Evolutionary conservation across 441 rosid species (phyloP).

Genomic region (Adansonia madagascariensis): DNA sequence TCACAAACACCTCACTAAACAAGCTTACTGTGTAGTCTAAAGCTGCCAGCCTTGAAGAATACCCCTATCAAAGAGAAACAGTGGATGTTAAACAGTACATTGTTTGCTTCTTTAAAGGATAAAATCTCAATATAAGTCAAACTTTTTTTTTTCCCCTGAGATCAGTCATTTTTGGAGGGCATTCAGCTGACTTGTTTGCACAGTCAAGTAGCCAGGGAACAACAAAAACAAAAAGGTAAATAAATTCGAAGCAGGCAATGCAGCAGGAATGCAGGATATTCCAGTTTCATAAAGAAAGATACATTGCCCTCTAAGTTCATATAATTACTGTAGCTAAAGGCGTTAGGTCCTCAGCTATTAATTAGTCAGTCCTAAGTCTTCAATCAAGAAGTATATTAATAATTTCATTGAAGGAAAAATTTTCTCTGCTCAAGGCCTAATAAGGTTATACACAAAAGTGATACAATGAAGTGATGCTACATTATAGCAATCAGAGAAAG

Average conservation of each 20-base stretch:
- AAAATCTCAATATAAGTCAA: neutral
- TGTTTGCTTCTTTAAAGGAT: neutral
- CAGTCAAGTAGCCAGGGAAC: neutral
- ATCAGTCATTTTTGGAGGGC: conserved; percentile 2
- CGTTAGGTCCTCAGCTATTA: neutral
- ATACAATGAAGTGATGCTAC: neutral
- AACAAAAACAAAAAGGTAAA: neutral
- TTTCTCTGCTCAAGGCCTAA: neutral
- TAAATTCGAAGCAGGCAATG: neutral
- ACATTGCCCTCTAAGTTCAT: neutral
- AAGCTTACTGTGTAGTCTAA: conserved; percentile 86
- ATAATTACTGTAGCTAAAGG: neutral
- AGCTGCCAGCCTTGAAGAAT: conserved; percentile 94
- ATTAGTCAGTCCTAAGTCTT: neutral
- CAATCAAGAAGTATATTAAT: neutral
- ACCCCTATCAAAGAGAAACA: conserved; percentile 53
- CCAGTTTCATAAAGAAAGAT: neutral
- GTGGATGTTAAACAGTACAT: conserved; percentile 12
- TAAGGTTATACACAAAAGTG: neutral
- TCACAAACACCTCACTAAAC: conserved; percentile 84
- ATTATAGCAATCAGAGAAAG: neutral
- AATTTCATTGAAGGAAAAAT: neutral
- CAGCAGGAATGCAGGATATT: neutral
- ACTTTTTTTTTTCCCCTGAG: neutral
- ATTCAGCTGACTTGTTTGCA: neutral